Evolutionary conservation across 352 stramenopile genomes (phyloP).

Genomic region (Globisporangium cylindrosporum): DNA sequence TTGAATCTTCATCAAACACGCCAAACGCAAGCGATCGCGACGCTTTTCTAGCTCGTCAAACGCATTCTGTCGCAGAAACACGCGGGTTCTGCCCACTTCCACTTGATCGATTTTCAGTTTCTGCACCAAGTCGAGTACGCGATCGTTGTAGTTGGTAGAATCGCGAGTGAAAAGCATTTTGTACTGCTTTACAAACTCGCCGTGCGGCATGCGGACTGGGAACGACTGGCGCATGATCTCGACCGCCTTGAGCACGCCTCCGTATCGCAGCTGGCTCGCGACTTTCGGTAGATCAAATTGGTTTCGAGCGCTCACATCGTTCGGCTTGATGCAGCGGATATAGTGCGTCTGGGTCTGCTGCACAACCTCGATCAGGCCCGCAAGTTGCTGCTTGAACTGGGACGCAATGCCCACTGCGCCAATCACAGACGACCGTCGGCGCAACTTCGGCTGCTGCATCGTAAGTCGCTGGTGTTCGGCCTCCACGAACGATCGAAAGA

Average conservation of each 20-base stretch:
- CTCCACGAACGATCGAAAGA: conserved; percentile 75
- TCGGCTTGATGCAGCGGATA: conserved; percentile 99
- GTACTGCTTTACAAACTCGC: conserved; percentile 65
- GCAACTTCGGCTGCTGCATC: conserved; percentile 45
- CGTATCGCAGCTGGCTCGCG: conserved; percentile 76
- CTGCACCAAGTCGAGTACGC: conserved; percentile 31
- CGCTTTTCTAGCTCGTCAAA: conserved; percentile 64
- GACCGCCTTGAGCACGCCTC: conserved; percentile 81
- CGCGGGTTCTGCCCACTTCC: conserved; percentile 63
- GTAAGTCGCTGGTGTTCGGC: conserved; percentile 29
- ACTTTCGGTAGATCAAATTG: conserved; percentile 88
- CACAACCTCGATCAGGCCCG: conserved; percentile 91
- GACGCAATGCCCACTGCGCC: conserved; percentile 79
- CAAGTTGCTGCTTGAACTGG: conserved; percentile 93
- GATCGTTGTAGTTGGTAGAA: conserved; percentile 15
- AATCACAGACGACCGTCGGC: conserved; percentile 67
- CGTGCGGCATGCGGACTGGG: conserved; percentile 72
- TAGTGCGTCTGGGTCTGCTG: conserved; percentile 96
- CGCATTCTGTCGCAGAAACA: conserved; percentile 62
- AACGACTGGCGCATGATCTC: conserved; percentile 85
- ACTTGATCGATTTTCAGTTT: conserved; percentile 35
- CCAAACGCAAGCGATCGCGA: conserved; percentile 32
- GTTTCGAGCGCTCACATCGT: conserved; percentile 89
- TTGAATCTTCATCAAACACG: conserved; percentile 40
- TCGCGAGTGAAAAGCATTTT: conserved; percentile 20